These are phyloP conservation scores for Phlebiopsis flavidoalba DNA, from an alignment of 768 basidiomycete species.

Conservation along the genomic window DNA sequence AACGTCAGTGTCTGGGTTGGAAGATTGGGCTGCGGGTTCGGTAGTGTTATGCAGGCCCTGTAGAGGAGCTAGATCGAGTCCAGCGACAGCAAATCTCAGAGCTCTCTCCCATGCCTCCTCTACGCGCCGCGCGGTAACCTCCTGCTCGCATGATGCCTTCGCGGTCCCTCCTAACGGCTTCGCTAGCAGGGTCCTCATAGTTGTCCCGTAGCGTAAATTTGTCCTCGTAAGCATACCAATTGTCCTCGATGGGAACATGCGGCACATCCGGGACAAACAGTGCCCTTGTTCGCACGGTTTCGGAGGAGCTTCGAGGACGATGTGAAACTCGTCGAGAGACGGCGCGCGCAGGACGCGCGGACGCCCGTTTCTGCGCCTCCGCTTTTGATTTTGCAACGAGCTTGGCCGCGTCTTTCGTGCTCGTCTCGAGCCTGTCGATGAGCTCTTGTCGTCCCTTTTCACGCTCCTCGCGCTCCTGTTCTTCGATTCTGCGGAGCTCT, in stretches of 20 bases:
- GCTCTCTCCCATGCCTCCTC: slow-evolving; percentile 87
- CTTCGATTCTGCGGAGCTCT: slow-evolving; percentile 62
- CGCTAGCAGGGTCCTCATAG: slow-evolving; percentile 73
- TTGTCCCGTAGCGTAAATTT: slow-evolving; percentile 47
- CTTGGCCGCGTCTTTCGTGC: slow-evolving; percentile 63
- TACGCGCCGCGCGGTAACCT: slow-evolving; percentile 67
- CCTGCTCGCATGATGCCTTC: slow-evolving; percentile 81
- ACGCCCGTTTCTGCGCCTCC: slow-evolving; percentile 56
- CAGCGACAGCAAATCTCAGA: slow-evolving; percentile 66
- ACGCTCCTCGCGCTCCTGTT: slow-evolving; percentile 71
- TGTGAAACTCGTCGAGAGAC: slow-evolving; percentile 25
- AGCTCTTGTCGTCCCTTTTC: slow-evolving; percentile 69
- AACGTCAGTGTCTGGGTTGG: slow-evolving; percentile 32
- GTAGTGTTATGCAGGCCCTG: slow-evolving; percentile 10
- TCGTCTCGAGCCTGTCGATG: slow-evolving; percentile 78
- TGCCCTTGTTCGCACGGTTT: slow-evolving; percentile 33
- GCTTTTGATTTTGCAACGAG: slow-evolving; percentile 66
- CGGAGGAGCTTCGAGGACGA: slow-evolving; percentile 57
- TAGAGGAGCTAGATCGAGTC: slow-evolving; percentile 54
- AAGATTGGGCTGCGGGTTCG: neutral
- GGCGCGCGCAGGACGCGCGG: slow-evolving; percentile 41
- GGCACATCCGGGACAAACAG: slow-evolving; percentile 72
- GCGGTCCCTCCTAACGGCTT: slow-evolving; percentile 68
- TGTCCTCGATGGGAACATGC: slow-evolving; percentile 72
- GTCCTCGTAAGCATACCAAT: slow-evolving; percentile 73